Percentiles rank a stretch among this genome's conserved stretches.
phyloP scores from a whole-genome alignment of 1,139 yeast genomes.

The Magnusiomyces ingens region DNA sequence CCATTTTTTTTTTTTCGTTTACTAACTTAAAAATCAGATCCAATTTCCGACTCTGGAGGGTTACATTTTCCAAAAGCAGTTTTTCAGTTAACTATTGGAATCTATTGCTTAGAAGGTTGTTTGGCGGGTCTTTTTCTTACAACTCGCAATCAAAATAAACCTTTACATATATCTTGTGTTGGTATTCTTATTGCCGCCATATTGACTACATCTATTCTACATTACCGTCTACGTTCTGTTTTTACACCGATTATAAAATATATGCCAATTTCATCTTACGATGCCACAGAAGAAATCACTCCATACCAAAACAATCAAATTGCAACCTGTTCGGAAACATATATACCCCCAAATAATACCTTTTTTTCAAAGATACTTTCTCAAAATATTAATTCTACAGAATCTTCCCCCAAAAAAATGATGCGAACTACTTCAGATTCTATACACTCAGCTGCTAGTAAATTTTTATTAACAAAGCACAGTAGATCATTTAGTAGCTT shows the following conservation, averaged over 20 bases:
- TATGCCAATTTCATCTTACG: conserved; percentile 12
- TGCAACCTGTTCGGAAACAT: not conserved
- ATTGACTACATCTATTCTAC: conserved; percentile 15
- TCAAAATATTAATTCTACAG: not conserved
- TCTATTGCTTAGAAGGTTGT: conserved; percentile 73
- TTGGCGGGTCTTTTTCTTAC: conserved; percentile 67
- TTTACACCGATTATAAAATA: conserved; percentile 15
- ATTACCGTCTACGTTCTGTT: conserved; percentile 12
- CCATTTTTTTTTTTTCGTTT: conserved; percentile 1
- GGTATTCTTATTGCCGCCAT: conserved; percentile 16
- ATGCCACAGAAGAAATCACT: not conserved
- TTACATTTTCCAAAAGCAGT: conserved; percentile 65
- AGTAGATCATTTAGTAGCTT: not conserved
- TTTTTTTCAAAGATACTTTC: not conserved
- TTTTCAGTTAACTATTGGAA: conserved; percentile 67
- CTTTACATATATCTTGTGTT: conserved; percentile 22
- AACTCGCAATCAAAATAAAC: conserved; percentile 40
- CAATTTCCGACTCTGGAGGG: conserved; percentile 62
- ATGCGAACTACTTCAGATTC: conserved; percentile 1
- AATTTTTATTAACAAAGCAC: conserved; percentile 2
- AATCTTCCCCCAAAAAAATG: too few species aligned
- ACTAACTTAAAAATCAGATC: conserved; percentile 20
- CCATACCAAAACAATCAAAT: not conserved
- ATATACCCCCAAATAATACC: not conserved
- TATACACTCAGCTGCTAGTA: conserved; percentile 1